These are phyloP conservation scores for Clausena lansium DNA, from an alignment of 345 rosid species.

Conservation along the genomic window DNA sequence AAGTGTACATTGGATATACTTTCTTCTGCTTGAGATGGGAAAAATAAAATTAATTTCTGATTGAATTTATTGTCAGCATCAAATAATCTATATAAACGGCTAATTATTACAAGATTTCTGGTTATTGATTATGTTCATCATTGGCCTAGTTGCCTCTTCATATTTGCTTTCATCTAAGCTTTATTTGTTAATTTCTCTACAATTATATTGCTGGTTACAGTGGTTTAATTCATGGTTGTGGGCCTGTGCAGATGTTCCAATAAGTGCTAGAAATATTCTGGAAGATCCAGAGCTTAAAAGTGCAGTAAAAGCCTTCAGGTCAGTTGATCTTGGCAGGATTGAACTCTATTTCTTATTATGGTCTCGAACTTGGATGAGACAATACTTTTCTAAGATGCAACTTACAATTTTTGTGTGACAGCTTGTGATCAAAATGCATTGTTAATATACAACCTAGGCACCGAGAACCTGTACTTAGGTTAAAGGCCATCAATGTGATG, in stretches of 20 bases:
- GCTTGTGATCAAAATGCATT: neutral
- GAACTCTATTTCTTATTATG: neutral
- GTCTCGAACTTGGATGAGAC: neutral
- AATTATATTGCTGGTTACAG: neutral
- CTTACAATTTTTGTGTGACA: neutral
- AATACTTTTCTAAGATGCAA: neutral
- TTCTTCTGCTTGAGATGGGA: neutral
- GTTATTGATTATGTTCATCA: neutral
- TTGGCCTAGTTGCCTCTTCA: neutral
- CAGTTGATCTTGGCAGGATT: neutral
- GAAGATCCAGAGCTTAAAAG: constrained; percentile 80
- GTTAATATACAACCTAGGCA: neutral
- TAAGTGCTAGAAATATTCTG: constrained; percentile 85
- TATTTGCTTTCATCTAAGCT: neutral
- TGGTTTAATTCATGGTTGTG: constrained; percentile 13
- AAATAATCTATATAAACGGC: neutral
- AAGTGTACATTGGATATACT: neutral
- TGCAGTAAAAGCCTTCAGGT: constrained; percentile 91
- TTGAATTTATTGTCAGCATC: neutral
- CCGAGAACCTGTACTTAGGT: neutral
- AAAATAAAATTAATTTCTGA: neutral
- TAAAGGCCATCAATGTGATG: neutral
- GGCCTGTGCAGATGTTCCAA: constrained; percentile 58
- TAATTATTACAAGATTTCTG: neutral
- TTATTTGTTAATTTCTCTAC: neutral